A percentile compares a stretch with the other conserved stretches of the same genome.
Conservation (phyloP, 2,329 filamentous ascomycete genomes). For the Calonectria pseudoreteaudii region DNA sequence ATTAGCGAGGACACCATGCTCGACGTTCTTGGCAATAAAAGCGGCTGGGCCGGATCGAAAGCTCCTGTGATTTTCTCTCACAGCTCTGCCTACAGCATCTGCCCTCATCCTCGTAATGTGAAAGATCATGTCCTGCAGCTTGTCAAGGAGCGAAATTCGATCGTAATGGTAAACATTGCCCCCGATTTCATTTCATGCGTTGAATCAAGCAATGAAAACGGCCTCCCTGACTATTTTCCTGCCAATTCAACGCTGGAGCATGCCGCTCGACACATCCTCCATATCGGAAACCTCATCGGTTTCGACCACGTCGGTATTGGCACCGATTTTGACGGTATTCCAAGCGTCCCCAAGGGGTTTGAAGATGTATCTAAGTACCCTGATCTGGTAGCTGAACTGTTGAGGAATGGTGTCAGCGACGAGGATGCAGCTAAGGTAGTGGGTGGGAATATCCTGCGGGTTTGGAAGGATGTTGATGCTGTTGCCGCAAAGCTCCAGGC, state of each 20-base stretch:
- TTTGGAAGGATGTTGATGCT: slow-evolving; percentile 83
- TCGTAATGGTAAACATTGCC: slow-evolving; percentile 93
- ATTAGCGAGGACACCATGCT: slow-evolving; percentile 82
- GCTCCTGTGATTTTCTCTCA: slow-evolving; percentile 93
- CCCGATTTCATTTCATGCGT: slow-evolving; percentile 86
- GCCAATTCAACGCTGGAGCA: slow-evolving; percentile 79
- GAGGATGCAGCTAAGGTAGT: slow-evolving; percentile 79
- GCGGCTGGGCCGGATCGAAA: slow-evolving; percentile 75
- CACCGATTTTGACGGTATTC: slow-evolving; percentile 89
- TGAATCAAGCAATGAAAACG: slow-evolving; percentile 67
- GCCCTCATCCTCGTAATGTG: slow-evolving; percentile 91
- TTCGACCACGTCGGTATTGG: slow-evolving; percentile 91
- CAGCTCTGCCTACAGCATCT: slow-evolving; percentile 83
- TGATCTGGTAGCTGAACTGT: slow-evolving; percentile 78
- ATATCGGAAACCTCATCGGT: slow-evolving; percentile 86
- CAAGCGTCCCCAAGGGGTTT: slow-evolving; percentile 74
- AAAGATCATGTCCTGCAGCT: slow-evolving; percentile 84
- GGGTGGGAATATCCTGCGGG: slow-evolving; percentile 84
- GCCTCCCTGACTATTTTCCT: slow-evolving; percentile 75
- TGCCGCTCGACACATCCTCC: slow-evolving; percentile 82
- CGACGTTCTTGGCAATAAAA: slow-evolving; percentile 77
- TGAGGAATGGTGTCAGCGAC: slow-evolving; percentile 80
- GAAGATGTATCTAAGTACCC: slow-evolving; percentile 90
- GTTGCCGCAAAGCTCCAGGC: slow-evolving; percentile 76
- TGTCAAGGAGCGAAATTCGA: slow-evolving; percentile 76